Conservation (phyloP, 1,284 basidiomycete genomes). For the Lignosus rhinocerotis region DNA sequence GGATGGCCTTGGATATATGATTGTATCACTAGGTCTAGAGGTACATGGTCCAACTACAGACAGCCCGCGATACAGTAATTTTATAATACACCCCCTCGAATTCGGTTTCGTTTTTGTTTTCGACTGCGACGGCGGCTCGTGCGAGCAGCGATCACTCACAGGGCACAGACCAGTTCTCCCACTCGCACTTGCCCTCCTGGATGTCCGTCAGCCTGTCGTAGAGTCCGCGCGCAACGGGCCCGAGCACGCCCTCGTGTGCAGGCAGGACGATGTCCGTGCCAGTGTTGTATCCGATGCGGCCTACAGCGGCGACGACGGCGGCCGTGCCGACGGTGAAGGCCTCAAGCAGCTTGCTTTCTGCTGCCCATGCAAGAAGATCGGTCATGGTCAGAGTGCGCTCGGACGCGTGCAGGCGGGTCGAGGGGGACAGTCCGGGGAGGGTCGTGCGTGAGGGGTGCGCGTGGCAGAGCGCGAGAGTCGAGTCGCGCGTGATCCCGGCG, state of each 20-base stretch:
- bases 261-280: constrained; percentile 54
- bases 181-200: constrained; percentile 61
- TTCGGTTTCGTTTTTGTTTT: too few species aligned
- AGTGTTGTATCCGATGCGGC: constrained; percentile 54
- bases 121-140: constrained; percentile 17
- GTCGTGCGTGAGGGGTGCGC: constrained; percentile 55
- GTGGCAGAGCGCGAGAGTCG: constrained; percentile 62
- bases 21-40: constrained; percentile 1
- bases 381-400: constrained; percentile 44
- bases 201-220: constrained; percentile 59
- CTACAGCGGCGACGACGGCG: constrained; percentile 60
- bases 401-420: constrained; percentile 46
- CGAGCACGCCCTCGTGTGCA: constrained; percentile 47
- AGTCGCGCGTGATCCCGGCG: constrained; percentile 76
- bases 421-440: constrained; percentile 38
- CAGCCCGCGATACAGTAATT: constrained; percentile 6
- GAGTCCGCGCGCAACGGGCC: constrained; percentile 58
- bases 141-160: constrained; percentile 30
- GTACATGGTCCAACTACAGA: constrained; percentile 5
- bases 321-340: constrained; percentile 76
- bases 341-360: constrained; percentile 61
- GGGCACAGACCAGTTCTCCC: constrained; percentile 54
- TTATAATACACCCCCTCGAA: not conserved
- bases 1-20: not conserved
- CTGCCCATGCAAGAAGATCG: constrained; percentile 53